A percentile compares a stretch with the other conserved stretches of the same genome.
Evolutionary conservation across 2,329 filamentous ascomycete genomes (phyloP).

Genomic region (Dothideomycetes sp.): DNA sequence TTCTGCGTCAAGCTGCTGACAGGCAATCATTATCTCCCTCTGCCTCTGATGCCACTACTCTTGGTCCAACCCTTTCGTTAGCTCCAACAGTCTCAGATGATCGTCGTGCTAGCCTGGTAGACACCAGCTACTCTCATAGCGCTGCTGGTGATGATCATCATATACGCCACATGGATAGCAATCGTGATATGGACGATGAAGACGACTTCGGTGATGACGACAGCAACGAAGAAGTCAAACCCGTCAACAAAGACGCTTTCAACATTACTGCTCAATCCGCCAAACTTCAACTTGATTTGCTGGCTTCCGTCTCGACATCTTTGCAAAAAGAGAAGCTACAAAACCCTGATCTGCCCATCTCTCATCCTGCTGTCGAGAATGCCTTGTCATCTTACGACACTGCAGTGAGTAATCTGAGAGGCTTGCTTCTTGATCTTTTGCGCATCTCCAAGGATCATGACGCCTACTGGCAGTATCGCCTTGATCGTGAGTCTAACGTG

Average conservation of each 20-base stretch:
- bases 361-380: slow-evolving; percentile 65
- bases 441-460: slow-evolving; percentile 92
- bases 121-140: slow-evolving; percentile 47
- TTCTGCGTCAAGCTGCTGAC: slow-evolving; percentile 51
- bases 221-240: slow-evolving; percentile 63
- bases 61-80: slow-evolving; percentile 1
- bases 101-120: slow-evolving; percentile 1
- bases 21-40: background rate
- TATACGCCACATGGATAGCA: slow-evolving; percentile 27
- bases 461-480: slow-evolving; percentile 89
- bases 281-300: slow-evolving; percentile 81
- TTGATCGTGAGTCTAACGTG: slow-evolving; percentile 85
- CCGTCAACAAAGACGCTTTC: slow-evolving; percentile 82
- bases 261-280: slow-evolving; percentile 96
- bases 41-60: background rate
- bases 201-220: slow-evolving; percentile 73
- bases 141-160: slow-evolving; percentile 41
- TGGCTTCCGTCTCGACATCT: slow-evolving; percentile 77
- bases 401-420: slow-evolving; percentile 78
- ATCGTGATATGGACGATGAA: slow-evolving; percentile 51
- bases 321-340: slow-evolving; percentile 61
- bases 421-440: slow-evolving; percentile 73
- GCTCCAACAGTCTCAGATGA: slow-evolving; percentile 2
- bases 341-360: slow-evolving; percentile 63
- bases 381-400: slow-evolving; percentile 80